Conservation (phyloP, 75 land plant species). For the Pinus taeda region DNA sequence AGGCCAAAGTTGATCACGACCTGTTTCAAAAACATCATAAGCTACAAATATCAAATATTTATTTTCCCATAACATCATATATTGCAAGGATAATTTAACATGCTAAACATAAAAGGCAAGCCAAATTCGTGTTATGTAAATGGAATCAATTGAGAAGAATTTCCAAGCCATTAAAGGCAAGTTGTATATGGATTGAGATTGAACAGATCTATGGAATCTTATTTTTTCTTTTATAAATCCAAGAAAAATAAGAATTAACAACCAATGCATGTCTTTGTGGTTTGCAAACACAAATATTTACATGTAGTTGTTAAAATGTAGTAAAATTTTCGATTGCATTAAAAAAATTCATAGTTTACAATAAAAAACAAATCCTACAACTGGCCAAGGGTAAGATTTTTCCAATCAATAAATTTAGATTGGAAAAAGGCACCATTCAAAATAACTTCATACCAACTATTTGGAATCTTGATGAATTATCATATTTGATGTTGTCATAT, state of each 20-base stretch:
- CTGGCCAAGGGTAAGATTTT: neutral
- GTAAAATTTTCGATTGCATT: neutral
- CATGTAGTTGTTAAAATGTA: neutral
- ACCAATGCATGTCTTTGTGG: neutral
- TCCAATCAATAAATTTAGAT: neutral
- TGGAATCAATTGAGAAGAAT: neutral
- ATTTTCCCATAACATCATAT: neutral
- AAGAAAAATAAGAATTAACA: neutral
- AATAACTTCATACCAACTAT: conserved; percentile 56
- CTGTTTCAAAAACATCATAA: conserved; percentile 32
- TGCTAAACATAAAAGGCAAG: neutral
- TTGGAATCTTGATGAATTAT: conserved; percentile 61
- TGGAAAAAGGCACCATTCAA: neutral
- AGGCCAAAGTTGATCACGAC: conserved; percentile 96
- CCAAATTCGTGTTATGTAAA: neutral
- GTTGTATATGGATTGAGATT: neutral
- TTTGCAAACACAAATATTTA: neutral
- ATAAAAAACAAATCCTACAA: neutral
- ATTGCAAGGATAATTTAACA: neutral
- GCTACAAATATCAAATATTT: neutral
- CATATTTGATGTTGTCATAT: conserved; percentile 98
- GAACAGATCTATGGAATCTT: neutral
- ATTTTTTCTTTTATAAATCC: neutral
- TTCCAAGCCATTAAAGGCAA: neutral
- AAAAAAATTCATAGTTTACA: neutral